Percentiles rank a stretch among this genome's conserved stretches.
Conservation (phyloP, 2,329 filamentous ascomycete species). For the Fusarium bactridioides region DNA sequence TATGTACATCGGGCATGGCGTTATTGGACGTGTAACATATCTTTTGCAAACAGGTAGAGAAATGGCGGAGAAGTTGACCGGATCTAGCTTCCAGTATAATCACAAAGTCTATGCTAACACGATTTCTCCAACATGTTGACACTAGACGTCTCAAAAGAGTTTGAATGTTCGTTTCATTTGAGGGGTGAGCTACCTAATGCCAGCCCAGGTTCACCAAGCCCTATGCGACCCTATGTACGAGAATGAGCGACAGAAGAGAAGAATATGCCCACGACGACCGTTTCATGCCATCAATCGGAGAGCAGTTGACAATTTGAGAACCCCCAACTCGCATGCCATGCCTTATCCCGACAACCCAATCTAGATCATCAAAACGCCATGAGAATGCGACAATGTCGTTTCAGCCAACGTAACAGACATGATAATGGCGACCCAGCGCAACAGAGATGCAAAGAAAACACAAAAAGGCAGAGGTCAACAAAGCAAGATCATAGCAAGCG, state of each 20-base stretch:
- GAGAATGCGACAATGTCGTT: conserved; percentile 40
- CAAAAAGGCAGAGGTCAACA: background rate
- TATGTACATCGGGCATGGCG: conserved; percentile 51
- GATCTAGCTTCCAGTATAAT: conserved; percentile 31
- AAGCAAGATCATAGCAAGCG: conserved; percentile 35
- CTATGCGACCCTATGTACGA: conserved; percentile 15
- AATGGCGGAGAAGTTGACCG: conserved; percentile 35
- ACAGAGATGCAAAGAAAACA: background rate
- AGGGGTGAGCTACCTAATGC: conserved; percentile 27
- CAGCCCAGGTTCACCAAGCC: conserved; percentile 15
- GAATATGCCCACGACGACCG: conserved; percentile 5
- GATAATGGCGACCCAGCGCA: conserved; percentile 35
- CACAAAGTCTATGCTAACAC: conserved; percentile 11
- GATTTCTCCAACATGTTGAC: background rate
- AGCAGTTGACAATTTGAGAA: conserved; percentile 20
- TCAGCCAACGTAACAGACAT: conserved; percentile 30
- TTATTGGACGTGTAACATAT: conserved; percentile 48
- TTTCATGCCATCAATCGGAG: conserved; percentile 13
- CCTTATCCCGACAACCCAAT: conserved; percentile 28
- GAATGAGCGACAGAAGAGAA: conserved; percentile 32
- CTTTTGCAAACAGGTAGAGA: conserved; percentile 45
- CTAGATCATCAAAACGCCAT: conserved; percentile 40
- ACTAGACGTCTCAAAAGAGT: background rate
- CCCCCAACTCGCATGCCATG: conserved; percentile 8
- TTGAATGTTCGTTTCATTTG: conserved; percentile 18